phyloP scores from a whole-genome alignment of 2,329 filamentous ascomycete species.

The Nemania sp. region DNA sequence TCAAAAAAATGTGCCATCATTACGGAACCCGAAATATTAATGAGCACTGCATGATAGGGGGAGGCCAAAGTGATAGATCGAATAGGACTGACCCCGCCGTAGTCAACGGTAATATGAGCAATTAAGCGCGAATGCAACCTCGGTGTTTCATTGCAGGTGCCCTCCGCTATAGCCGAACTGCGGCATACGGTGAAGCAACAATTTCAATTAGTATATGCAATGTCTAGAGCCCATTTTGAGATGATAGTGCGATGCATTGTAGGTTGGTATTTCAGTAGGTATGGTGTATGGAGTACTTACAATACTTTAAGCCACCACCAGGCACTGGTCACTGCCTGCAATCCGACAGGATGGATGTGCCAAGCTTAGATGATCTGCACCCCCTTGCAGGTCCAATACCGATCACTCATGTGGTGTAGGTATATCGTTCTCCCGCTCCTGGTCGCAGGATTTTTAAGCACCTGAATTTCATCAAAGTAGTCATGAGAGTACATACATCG shows the following conservation, averaged over 20 bases:
- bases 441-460: constrained; percentile 10
- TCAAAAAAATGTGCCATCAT: constrained; percentile 12
- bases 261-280: constrained; percentile 7
- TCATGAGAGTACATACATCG: too few relatives aligned
- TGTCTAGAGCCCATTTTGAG: constrained; percentile 6
- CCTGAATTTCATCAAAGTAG: too few relatives aligned
- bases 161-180: constrained; percentile 19
- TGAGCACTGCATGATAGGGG: constrained; percentile 5
- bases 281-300: not conserved
- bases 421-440: not conserved
- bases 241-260: constrained; percentile 12
- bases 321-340: constrained; percentile 2
- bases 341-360: constrained; percentile 27
- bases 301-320: constrained; percentile 5
- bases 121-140: constrained; percentile 23
- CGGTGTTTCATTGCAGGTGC: constrained; percentile 20
- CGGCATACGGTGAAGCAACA: constrained; percentile 3
- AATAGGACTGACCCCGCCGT: constrained; percentile 9
- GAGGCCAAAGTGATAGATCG: constrained; percentile 2
- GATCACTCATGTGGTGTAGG: not conserved
- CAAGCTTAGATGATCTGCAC: constrained; percentile 22
- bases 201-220: not conserved
- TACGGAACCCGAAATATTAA: constrained; percentile 20
- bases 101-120: constrained; percentile 16
- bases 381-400: constrained; percentile 16